phyloP scores from a whole-genome alignment of 1,139 yeast genomes.

The Diutina siamensis region DNA sequence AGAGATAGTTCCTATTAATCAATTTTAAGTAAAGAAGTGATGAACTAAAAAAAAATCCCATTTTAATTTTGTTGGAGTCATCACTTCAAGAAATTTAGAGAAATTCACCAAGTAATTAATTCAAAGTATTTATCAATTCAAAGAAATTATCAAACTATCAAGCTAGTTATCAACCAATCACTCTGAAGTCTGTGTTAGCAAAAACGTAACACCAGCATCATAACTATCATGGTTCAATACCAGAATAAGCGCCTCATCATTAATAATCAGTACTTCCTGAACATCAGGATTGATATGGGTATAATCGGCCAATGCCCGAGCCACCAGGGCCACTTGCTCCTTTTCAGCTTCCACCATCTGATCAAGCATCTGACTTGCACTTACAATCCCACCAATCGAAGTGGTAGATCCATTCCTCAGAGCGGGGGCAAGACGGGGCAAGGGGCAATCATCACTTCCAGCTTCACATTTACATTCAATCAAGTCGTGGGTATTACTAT shows the following conservation, averaged over 20 bases:
- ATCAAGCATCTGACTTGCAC: background rate
- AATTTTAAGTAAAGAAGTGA: no score
- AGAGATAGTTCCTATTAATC: background rate
- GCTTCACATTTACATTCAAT: conserved; percentile 54
- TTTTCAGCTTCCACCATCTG: background rate
- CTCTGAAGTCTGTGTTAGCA: background rate
- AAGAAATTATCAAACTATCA: no score
- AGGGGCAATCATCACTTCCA: background rate
- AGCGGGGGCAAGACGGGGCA: background rate
- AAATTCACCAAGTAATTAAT: background rate
- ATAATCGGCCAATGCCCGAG: background rate
- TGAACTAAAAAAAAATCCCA: background rate
- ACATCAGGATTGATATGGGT: background rate
- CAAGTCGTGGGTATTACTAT: conserved; percentile 74
- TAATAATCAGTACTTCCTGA: background rate
- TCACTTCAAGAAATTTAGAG: background rate
- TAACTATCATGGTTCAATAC: background rate
- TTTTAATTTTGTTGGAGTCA: background rate
- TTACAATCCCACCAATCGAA: background rate
- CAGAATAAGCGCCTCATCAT: background rate
- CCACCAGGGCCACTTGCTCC: background rate
- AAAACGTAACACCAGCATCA: background rate
- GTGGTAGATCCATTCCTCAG: background rate
- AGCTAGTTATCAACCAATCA: background rate
- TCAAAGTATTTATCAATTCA: no score